Evolutionary conservation across 805 yeast species (phyloP), one percentile per base, ranked within the genome.

Genomic region (Cyberlindnera meyerae): DNA sequence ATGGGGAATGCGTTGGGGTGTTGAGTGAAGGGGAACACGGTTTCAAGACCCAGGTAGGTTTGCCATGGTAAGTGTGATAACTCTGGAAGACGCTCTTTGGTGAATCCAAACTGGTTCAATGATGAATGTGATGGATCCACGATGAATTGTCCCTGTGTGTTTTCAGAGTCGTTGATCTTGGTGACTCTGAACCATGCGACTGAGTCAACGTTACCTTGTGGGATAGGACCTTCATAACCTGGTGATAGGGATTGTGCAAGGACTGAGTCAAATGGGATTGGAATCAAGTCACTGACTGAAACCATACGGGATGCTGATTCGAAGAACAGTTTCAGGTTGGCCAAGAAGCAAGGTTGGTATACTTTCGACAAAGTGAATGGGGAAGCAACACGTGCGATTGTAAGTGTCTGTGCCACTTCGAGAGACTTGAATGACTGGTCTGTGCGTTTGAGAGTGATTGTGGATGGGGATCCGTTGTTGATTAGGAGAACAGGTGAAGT

Each of bases 161-260:
- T 48, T 4, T 51, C 58, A 3, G 60, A 53, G 3, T 58, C 65
- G 4, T 70, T 70, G 5, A 62, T 51, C 4, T 73, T 80, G 2
- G 74, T 66, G 2, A 90, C 73, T 47, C 74, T 75, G 59, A 88
- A 90, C 96, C 96, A 90, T 0, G 88, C 95, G 14, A 89, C 71
- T 0, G 75, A 65, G 54, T 88, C 86, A 1, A 84, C 77, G 16
- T 67, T 68, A 0, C 85, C 86, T 3, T 63, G 58, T 0, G 88
- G 87, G 6, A 42, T 34, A 5, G 51, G 45, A 7, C 44, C 42
- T 4, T 47, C 50, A 18, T 44, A 37, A 2, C 31, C 30, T 8
- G 20, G 29, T 6, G 43, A 38, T 11, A 52, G 37, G 4, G 85
- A 68, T 43, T 69, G 69, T 0, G 94, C 79, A 17, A 83, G 54